Percentiles rank a stretch among this genome's conserved stretches.
These are phyloP conservation scores for Talaromyces sp. DNA, from an alignment of 2,329 filamentous ascomycete genomes.

Conservation along the genomic window DNA sequence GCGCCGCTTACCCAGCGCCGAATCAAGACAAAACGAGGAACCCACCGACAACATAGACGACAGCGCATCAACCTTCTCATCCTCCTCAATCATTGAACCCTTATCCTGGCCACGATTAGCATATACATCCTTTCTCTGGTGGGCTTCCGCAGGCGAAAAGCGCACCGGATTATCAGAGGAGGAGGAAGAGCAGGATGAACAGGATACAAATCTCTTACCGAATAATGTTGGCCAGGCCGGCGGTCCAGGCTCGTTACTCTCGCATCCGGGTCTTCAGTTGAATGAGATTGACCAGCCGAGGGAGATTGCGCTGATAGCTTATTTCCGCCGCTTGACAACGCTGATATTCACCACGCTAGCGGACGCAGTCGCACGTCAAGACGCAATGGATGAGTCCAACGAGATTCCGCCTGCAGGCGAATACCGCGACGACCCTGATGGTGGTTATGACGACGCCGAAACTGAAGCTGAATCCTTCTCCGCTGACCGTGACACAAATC, in stretches of 20 bases:
- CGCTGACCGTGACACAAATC: slow-evolving; percentile 28
- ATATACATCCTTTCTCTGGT: slow-evolving; percentile 64
- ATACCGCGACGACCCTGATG: slow-evolving; percentile 23
- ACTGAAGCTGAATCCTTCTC: slow-evolving; percentile 20
- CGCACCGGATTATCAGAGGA: slow-evolving; percentile 54
- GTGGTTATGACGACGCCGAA: slow-evolving; percentile 16
- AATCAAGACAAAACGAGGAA: slow-evolving; percentile 20
- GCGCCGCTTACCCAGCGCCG: slow-evolving; percentile 30
- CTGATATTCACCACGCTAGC: slow-evolving; percentile 46
- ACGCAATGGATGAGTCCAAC: slow-evolving; percentile 25
- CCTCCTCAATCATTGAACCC: slow-evolving; percentile 51
- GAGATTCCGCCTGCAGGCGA: slow-evolving; percentile 18
- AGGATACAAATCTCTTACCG: slow-evolving; percentile 42
- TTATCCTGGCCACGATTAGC: slow-evolving; percentile 59
- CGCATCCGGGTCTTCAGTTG: slow-evolving; percentile 29
- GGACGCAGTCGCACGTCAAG: slow-evolving; percentile 42
- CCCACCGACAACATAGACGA: slow-evolving; percentile 35
- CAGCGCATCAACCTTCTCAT: slow-evolving; percentile 41
- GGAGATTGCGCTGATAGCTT: slow-evolving; percentile 49
- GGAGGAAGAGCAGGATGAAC: slow-evolving; percentile 47
- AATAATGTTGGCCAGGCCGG: slow-evolving; percentile 20
- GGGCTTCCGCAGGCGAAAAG: slow-evolving; percentile 63
- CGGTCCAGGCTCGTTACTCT: slow-evolving; percentile 25
- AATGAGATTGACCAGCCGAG: slow-evolving; percentile 36
- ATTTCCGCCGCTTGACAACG: slow-evolving; percentile 49